These are phyloP conservation scores for Cutaneotrichosporon cavernicola DNA, from an alignment of 1,284 basidiomycete species.

Conservation along the genomic window DNA sequence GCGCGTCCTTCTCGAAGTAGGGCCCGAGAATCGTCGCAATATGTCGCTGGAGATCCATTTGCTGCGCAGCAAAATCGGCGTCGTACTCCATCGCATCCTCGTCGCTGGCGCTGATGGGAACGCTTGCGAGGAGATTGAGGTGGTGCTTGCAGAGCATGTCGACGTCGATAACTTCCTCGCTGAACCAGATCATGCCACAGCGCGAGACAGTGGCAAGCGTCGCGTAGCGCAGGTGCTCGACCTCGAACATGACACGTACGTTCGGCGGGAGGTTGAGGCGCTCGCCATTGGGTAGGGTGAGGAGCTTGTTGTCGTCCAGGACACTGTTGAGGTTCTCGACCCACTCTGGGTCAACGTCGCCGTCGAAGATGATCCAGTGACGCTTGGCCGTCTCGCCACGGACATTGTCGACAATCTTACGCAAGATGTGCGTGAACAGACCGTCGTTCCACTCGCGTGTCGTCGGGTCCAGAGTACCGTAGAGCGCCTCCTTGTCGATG, in stretches of 20 bases:
- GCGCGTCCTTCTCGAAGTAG: conserved; percentile 77
- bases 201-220: conserved; percentile 98
- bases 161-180: conserved; percentile 87
- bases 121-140: conserved; percentile 70
- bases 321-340: conserved; percentile 99
- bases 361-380: conserved; percentile 99
- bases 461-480: conserved; percentile 94
- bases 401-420: conserved; percentile 98
- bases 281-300: conserved; percentile 97
- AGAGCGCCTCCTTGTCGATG: conserved; percentile 96
- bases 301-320: conserved; percentile 96
- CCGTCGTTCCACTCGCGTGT: conserved; percentile 99
- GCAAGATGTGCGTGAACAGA: conserved; percentile 93
- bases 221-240: conserved; percentile 95
- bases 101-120: conserved; percentile 85
- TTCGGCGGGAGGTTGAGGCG: conserved; percentile 95
- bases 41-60: conserved; percentile 71
- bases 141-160: conserved; percentile 91
- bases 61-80: conserved; percentile 51
- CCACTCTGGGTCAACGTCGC: conserved; percentile 99
- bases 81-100: conserved; percentile 69
- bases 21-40: conserved; percentile 74
- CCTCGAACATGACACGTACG: conserved; percentile 99
- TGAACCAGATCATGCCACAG: conserved; percentile 99
- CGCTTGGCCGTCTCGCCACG: conserved; percentile 94